Percentiles rank a stretch among this genome's conserved stretches.
phyloP scores from a whole-genome alignment of 2,329 filamentous ascomycete species.

The Thelonectria discophora region DNA sequence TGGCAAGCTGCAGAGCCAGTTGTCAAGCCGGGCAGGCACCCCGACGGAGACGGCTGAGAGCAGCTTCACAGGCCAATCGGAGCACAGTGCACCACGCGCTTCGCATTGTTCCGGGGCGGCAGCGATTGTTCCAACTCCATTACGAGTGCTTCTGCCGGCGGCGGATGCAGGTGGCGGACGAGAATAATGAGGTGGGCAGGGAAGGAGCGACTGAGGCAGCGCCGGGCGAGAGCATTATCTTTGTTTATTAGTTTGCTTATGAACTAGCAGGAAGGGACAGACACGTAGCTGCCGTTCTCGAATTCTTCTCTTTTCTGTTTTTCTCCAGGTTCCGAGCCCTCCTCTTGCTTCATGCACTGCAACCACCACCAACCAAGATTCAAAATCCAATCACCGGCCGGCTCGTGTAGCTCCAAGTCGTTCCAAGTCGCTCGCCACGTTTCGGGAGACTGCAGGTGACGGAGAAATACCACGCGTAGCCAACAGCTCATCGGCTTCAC shows the following conservation, averaged over 20 bases:
- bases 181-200: constrained; percentile 10
- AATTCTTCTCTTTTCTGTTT: constrained; percentile 1
- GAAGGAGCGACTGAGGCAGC: not conserved
- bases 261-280: constrained; percentile 11
- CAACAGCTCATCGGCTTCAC: not conserved
- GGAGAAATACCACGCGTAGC: constrained; percentile 2
- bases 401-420: constrained; percentile 6
- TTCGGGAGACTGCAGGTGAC: constrained; percentile 8
- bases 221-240: constrained; percentile 12
- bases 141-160: constrained; percentile 2
- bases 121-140: constrained; percentile 20
- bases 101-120: constrained; percentile 34
- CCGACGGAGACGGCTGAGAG: constrained; percentile 29
- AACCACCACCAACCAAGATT: not conserved
- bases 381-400: not conserved
- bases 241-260: constrained; percentile 21
- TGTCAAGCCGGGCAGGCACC: constrained; percentile 1
- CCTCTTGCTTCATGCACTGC: constrained; percentile 11
- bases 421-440: not conserved
- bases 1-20: constrained; percentile 5
- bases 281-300: constrained; percentile 1
- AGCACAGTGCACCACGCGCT: constrained; percentile 25
- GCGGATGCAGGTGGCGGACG: not conserved
- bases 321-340: not conserved
- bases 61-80: constrained; percentile 36